phyloP scores from a whole-genome alignment of 192 early-diverging fungal species.

The Funneliformis geosporum region DNA sequence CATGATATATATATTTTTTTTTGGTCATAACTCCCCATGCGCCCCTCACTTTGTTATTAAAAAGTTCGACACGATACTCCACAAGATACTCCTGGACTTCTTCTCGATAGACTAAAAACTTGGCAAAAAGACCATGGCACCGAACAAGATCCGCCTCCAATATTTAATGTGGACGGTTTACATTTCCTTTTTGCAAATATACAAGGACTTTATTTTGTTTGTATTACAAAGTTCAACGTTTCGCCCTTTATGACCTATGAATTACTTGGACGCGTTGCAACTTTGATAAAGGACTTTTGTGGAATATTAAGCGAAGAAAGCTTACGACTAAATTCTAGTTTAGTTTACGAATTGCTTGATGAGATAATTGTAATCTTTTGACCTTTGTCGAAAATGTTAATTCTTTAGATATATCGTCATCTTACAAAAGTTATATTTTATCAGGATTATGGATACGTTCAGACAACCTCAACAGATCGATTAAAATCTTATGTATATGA shows the following conservation, averaged over 20 bases:
- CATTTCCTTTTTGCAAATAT: slow-evolving; percentile 16
- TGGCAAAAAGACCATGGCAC: slow-evolving; percentile 18
- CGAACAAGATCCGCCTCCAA: slow-evolving; percentile 11
- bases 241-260: slow-evolving; percentile 25
- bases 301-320: slow-evolving; percentile 27
- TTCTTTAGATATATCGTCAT: neutral
- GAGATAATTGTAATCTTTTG: slow-evolving; percentile 18
- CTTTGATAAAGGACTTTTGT: slow-evolving; percentile 29
- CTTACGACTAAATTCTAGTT: slow-evolving; percentile 25
- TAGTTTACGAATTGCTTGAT: slow-evolving; percentile 28
- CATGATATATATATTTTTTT: no score
- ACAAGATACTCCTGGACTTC: neutral
- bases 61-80: slow-evolving; percentile 14
- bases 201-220: slow-evolving; percentile 23
- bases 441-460: slow-evolving; percentile 32
- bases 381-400: neutral
- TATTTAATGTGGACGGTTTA: slow-evolving; percentile 22
- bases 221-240: slow-evolving; percentile 26
- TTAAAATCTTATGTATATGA: slow-evolving; percentile 26
- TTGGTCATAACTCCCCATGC: neutral
- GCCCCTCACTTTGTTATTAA: neutral
- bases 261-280: slow-evolving; percentile 17
- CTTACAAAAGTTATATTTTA: neutral
- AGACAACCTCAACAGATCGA: slow-evolving; percentile 30
- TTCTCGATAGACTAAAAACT: slow-evolving; percentile 11